A percentile compares a stretch with the other conserved stretches of the same genome.
These are phyloP conservation scores for Vigna unguiculata DNA, from an alignment of 306 rosid genomes.

Conservation along the genomic window DNA sequence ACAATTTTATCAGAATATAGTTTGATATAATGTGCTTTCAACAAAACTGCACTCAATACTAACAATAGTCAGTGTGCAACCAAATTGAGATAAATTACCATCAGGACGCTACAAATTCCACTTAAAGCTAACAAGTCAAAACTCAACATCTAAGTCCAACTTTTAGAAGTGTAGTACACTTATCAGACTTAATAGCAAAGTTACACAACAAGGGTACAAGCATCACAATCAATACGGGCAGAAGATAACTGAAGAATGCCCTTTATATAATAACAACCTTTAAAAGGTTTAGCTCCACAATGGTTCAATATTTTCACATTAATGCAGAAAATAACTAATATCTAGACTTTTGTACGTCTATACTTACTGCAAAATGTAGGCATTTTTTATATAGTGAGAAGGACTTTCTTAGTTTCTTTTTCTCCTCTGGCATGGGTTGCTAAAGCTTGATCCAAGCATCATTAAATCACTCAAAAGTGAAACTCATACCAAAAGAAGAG, in stretches of 20 bases:
- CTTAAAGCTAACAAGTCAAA: background rate
- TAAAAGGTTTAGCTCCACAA: background rate
- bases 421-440: conserved; percentile 47
- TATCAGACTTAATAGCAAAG: background rate
- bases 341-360: conserved; percentile 7
- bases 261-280: background rate
- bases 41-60: conserved; percentile 9
- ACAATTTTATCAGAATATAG: background rate
- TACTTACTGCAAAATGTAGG: conserved; percentile 81
- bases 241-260: background rate
- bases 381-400: conserved; percentile 82
- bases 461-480: conserved; percentile 43
- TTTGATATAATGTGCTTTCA: background rate
- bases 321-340: conserved; percentile 17
- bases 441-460: conserved; percentile 60
- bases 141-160: background rate
- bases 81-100: background rate
- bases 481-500: conserved; percentile 20
- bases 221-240: background rate
- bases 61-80: background rate
- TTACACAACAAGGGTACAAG: background rate
- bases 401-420: conserved; percentile 62
- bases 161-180: background rate
- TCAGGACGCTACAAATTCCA: background rate
- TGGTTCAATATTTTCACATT: conserved; percentile 16